Evolutionary conservation across 352 stramenopile species (phyloP).

Genomic region (Pythium rishiriense): DNA sequence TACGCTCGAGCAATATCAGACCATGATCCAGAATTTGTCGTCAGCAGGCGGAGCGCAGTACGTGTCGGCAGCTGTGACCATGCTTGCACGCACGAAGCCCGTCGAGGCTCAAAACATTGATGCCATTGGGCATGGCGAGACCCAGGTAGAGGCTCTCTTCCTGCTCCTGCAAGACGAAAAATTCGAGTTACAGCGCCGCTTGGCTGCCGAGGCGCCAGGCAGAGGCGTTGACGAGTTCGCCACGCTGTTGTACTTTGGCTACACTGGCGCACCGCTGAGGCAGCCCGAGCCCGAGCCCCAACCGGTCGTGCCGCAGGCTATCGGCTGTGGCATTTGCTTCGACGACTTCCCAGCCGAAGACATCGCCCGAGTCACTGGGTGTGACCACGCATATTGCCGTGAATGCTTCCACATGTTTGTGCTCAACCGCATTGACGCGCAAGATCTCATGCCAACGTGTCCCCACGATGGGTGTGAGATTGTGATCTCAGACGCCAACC

Average conservation of each 20-base stretch:
- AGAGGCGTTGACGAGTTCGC: not conserved
- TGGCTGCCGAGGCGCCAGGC: not conserved
- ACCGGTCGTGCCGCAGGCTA: not conserved
- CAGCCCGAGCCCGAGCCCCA: not conserved
- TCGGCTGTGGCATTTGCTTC: conserved; percentile 14
- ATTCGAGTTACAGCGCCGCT: not conserved
- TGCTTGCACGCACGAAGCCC: conserved; percentile 6
- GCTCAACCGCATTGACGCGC: not conserved
- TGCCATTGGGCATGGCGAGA: not conserved
- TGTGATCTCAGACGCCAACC: conserved; percentile 1
- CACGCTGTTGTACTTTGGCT: conserved; percentile 2
- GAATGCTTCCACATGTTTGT: conserved; percentile 3
- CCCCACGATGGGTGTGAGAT: conserved; percentile 7
- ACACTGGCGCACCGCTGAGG: not conserved
- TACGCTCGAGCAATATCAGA: conserved; percentile 4
- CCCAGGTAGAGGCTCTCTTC: not conserved
- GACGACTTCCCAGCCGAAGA: conserved; percentile 10
- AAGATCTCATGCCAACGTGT: conserved; percentile 2
- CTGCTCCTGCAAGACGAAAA: not conserved
- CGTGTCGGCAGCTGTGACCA: not conserved
- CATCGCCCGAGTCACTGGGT: conserved; percentile 4
- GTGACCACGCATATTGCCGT: conserved; percentile 13
- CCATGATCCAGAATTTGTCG: conserved; percentile 7
- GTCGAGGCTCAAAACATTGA: not conserved
- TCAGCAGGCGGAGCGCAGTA: not conserved